These are phyloP conservation scores for Terana coerulea DNA, from an alignment of 768 basidiomycete species.

Conservation along the genomic window DNA sequence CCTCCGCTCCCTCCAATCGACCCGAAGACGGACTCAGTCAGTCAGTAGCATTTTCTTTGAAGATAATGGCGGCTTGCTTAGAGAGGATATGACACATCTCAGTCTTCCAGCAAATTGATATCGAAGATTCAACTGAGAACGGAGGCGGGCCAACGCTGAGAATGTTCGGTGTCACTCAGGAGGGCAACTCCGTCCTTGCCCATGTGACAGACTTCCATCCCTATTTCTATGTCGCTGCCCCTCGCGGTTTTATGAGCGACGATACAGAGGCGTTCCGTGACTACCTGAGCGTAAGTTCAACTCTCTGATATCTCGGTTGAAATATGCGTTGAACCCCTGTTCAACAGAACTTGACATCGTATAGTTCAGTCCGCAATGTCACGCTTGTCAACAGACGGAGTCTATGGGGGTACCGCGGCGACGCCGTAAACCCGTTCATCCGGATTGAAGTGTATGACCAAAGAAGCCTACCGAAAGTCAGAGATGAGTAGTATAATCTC, in stretches of 20 bases:
- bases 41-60: constrained; percentile 36
- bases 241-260: constrained; percentile 71
- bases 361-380: constrained; percentile 42
- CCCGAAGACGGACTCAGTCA: constrained; percentile 59
- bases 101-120: constrained; percentile 98
- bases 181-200: constrained; percentile 85
- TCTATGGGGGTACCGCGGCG: constrained; percentile 88
- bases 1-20: constrained; percentile 55
- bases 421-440: constrained; percentile 75
- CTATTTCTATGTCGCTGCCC: constrained; percentile 90
- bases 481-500: constrained; percentile 68
- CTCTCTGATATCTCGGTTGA: not conserved
- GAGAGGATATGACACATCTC: not conserved
- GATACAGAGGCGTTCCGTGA: constrained; percentile 64
- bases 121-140: constrained; percentile 61
- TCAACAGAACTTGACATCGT: constrained; percentile 31
- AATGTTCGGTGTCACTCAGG: constrained; percentile 91
- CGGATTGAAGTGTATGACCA: constrained; percentile 77
- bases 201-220: constrained; percentile 81
- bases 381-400: constrained; percentile 65
- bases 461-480: constrained; percentile 75
- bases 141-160: constrained; percentile 44
- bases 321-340: not conserved
- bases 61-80: not conserved
- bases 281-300: constrained; percentile 74